Evolutionary conservation across 176 grass and related monocot genomes (phyloP).

Genomic region (Zea mays): DNA sequence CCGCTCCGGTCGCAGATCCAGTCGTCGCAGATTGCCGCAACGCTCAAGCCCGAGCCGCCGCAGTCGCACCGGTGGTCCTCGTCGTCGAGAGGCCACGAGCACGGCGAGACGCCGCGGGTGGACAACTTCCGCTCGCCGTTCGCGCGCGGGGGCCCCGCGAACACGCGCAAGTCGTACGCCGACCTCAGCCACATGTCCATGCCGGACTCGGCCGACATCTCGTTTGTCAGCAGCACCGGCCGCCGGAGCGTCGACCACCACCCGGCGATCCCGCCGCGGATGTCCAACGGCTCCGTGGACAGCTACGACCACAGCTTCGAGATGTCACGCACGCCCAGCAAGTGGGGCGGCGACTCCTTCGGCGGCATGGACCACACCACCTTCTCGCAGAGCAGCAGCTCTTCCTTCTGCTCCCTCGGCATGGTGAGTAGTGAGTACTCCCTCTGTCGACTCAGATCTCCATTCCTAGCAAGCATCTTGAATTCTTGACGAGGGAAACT

Average conservation of each 20-base stretch:
- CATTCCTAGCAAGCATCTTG: too few relatives aligned
- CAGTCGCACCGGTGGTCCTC: conserved; percentile 33
- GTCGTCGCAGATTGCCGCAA: neutral
- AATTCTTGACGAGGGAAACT: too few relatives aligned
- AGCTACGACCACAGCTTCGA: conserved; percentile 89
- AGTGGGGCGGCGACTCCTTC: conserved; percentile 51
- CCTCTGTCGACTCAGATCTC: too few relatives aligned
- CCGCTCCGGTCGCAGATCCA: conserved; percentile 60
- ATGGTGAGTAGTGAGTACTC: neutral
- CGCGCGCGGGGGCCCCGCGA: conserved; percentile 24
- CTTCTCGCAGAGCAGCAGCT: conserved; percentile 68
- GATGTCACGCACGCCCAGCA: conserved; percentile 53
- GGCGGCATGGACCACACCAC: conserved; percentile 45
- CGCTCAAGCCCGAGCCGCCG: conserved; percentile 8
- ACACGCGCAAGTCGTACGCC: conserved; percentile 49
- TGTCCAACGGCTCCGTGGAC: conserved; percentile 61
- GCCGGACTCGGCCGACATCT: conserved; percentile 77
- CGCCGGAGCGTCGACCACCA: conserved; percentile 64
- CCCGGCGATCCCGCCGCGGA: conserved; percentile 42
- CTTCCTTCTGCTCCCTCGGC: conserved; percentile 64
- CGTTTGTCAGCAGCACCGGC: conserved; percentile 72
- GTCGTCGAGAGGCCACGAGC: conserved; percentile 41
- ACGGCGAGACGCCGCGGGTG: conserved; percentile 28
- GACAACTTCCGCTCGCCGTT: conserved; percentile 76
- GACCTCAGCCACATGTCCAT: conserved; percentile 53